Base-by-base conservation (phyloP, 441 rosid genomes). In the Macaranga tanarius region DNA sequence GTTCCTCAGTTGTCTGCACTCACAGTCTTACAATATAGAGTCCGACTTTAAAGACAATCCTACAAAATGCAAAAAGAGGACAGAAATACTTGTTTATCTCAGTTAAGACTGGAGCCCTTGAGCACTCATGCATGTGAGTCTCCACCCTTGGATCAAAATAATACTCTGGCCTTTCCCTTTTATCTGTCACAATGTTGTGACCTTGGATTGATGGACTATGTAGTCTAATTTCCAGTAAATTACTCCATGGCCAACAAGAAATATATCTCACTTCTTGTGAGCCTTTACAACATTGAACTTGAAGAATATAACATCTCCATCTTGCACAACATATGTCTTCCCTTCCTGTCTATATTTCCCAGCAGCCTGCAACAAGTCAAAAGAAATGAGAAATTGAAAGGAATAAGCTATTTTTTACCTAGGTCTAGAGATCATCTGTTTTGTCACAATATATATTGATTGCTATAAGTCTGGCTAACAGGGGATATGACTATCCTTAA, bases 341-440 rank as follows among this genome's bases (percentile, higher is more conserved):
- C 99, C 99, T 75, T 91, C 98, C 81, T 95, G 99, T 73, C 79
- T 87, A 75, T 92, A 95, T 82, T 92, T 95, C 50, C 99, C 99
- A 31, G 85, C 96, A 75, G 90, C 96, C 98, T 95, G 90, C 47
- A 58, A n/a, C 34, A 65, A 71, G 8, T 19, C 66, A 38, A 48
- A 28, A 48, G 13, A 70, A 12, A 62, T 62, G 54, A 38, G 34
- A 10, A 15, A 22, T 31, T 0, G 25, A 22, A 34, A 13, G 25
- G 47, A 34, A 15, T 31, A 31, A 60, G 44, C 22, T 25, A 42
- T 42, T 42, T 10, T 7, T 8, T 10, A 9, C 47, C 47, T 42
- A 2, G 8, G 12, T 42, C 2, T 1, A 42, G 47, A 42, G 12
- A 42, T 1, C 47, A 42, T 42, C 13, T 42, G 8, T 8, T 42